Base-by-base conservation (phyloP, 306 rosid genomes). In the Astragalus membranaceus region DNA sequence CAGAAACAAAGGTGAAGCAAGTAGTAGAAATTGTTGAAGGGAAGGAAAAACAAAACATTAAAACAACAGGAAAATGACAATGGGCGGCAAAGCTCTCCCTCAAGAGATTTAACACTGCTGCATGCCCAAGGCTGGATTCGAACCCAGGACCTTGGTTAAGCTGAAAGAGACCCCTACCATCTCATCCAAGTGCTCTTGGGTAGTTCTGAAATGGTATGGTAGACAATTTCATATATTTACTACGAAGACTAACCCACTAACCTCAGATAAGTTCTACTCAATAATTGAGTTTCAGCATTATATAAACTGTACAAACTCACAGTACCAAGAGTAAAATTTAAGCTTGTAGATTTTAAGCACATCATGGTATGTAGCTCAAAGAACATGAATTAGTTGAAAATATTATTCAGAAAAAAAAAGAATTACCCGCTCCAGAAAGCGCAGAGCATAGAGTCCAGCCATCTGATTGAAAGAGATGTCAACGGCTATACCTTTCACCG, bases 401-500 rank as follows among this genome's bases (percentile, higher is more conserved):
- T 50, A 16, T 54, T 74, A 37, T 44, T 26, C 32, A 50, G 35
- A 13, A 62, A 20, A 46, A 35, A 63, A 13, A 47, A 63, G 66
- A 41, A 50, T 70, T 58, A 89, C 96, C 92, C 83, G 83, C 76
- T 89, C 96, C 56, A 89, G 59, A 80, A 89, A 89, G 77, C 64
- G 75, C 4, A 89, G 65, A 50, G 90, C 82, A 68, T 53, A 73
- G 37, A 89, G 84, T 44, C 96, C 96, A 5, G 90, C 81, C 61
- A 76, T 54, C 75, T 89, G 96, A 61, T 89, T 89, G 73, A 89
- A 89, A 5, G 96, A 87, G 20, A 89, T 85, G 72, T 89, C 96
- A 30, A 87, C 81, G 10, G 87, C 82, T 39, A 84, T 75, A 69
- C 67, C 54, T 63, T 81, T 85, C 76, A 87, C 87, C 0, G 78